phyloP scores from a whole-genome alignment of 805 yeast species.

The Zygoascus flipseniorum region DNA sequence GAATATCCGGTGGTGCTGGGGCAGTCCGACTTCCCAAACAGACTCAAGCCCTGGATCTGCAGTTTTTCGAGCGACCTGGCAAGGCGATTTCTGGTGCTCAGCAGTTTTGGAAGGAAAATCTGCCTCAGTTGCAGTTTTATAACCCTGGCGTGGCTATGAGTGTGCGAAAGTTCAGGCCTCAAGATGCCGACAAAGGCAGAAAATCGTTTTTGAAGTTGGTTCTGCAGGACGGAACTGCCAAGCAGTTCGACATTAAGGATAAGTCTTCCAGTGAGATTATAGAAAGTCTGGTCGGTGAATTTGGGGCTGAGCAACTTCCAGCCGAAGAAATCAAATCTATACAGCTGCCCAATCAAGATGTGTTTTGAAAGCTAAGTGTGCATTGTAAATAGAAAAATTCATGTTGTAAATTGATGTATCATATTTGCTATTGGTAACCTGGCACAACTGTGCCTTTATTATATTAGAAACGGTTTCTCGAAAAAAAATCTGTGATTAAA shows the following conservation, averaged over 20 bases:
- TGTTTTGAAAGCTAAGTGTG: not conserved
- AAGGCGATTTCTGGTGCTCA: slow-evolving; percentile 26
- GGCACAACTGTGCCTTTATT: no score
- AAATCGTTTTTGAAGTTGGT: slow-evolving; percentile 1
- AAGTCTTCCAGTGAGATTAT: slow-evolving; percentile 46
- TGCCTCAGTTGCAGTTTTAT: slow-evolving; percentile 75
- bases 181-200: not conserved
- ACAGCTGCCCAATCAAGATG: not conserved
- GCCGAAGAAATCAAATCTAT: slow-evolving; percentile 27
- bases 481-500: no score
- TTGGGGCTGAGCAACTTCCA: slow-evolving; percentile 47
- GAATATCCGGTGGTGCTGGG: slow-evolving; percentile 24
- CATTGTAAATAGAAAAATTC: not conserved
- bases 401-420: not conserved
- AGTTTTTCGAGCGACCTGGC: slow-evolving; percentile 9
- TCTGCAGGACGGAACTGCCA: slow-evolving; percentile 29
- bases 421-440: no score
- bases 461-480: no score
- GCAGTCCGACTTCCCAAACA: slow-evolving; percentile 22
- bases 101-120: slow-evolving; percentile 63
- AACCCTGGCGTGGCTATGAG: slow-evolving; percentile 59
- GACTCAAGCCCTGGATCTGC: slow-evolving; percentile 20
- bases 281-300: slow-evolving; percentile 40
- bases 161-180: slow-evolving; percentile 6
- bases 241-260: slow-evolving; percentile 16